Conservation (phyloP, 208 protist species). For the Leishmania turanica region DNA sequence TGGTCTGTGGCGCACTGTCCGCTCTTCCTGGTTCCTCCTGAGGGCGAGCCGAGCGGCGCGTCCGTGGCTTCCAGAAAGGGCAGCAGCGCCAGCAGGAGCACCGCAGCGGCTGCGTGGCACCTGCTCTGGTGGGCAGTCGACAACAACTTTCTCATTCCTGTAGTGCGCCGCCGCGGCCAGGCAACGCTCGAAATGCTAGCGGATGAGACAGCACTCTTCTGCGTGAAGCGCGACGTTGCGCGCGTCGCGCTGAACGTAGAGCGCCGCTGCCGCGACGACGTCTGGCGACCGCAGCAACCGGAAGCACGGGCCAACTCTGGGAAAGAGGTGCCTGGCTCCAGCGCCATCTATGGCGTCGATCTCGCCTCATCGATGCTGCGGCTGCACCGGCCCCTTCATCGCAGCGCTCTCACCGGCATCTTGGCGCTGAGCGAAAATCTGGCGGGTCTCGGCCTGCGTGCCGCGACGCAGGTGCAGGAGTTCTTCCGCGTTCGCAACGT, state of each 20-base stretch:
- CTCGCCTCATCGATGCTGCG: conserved; percentile 1
- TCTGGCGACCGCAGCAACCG: conserved; percentile 16
- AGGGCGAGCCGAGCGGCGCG: not conserved
- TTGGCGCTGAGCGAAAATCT: conserved; percentile 44
- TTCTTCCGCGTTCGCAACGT: conserved; percentile 22
- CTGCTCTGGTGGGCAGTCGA: conserved; percentile 40
- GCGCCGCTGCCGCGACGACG: conserved; percentile 17
- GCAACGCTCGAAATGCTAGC: conserved; percentile 29
- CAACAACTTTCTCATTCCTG: conserved; percentile 29
- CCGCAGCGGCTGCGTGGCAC: conserved; percentile 19
- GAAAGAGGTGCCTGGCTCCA: not conserved
- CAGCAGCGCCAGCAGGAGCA: not conserved
- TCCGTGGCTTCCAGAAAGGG: not conserved
- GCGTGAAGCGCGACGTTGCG: conserved; percentile 15
- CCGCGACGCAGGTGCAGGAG: conserved; percentile 43
- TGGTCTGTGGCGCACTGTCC: conserved; percentile 1
- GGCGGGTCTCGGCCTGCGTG: conserved; percentile 36
- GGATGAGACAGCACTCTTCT: conserved; percentile 44
- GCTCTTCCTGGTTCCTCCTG: not conserved
- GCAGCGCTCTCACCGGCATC: conserved; percentile 13
- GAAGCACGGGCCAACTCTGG: not conserved
- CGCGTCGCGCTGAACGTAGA: conserved; percentile 32
- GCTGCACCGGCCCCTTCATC: conserved; percentile 15
- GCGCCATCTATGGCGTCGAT: conserved; percentile 30
- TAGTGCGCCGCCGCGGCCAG: conserved; percentile 26